Evolutionary conservation across 2,329 filamentous ascomycete genomes (phyloP), one percentile per base, ranked within the genome.

Genomic region (Pyrenophora teres): DNA sequence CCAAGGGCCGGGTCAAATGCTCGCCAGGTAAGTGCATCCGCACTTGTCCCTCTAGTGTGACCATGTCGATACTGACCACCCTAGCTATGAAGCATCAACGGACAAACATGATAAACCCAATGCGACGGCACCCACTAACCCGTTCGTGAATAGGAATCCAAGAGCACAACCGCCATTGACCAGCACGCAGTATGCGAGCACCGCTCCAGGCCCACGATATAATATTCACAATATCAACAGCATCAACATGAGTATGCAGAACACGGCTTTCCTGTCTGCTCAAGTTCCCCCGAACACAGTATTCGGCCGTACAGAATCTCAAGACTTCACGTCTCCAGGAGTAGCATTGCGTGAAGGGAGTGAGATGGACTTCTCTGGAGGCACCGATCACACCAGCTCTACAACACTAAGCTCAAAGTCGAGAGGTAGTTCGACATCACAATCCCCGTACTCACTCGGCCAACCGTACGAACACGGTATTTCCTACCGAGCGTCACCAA

Each of bases 291-390:
- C 38, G 2, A 23, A 40, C 43, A 19, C 50, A 41, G 35, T 40
- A 38, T 18, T 48, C 16, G 41, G 43, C 12, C 33, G 46, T 21
- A 12, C 41, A 25, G 36, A 19, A 18, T 44, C 39, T 21, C 50
- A 52, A 5, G 49, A 57, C 4, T 57, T 53, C 31, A 33, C 32
- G 4, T 36, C 49, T 5, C 46, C 53, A 10, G 50, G 50, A 1
- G 56, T 62, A 41, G 39, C 52, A 32, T 61, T 65, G 40, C 49
- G 45, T 13, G 67, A 69, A 10, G 50, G 46, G 6, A 66, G 50
- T 30, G 72, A 75, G 21, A 75, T 76, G 72, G 73, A 76, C 39
- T 52, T 67, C 1, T 69, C 71, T 3, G 60, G 50, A 16, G 45
- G 68, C 31, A 52, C 43, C 40, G 71, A 73, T 45, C 62, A 69